phyloP scores from a whole-genome alignment of 495 filamentous ascomycete genomes.

The Penicillium nucicola region DNA sequence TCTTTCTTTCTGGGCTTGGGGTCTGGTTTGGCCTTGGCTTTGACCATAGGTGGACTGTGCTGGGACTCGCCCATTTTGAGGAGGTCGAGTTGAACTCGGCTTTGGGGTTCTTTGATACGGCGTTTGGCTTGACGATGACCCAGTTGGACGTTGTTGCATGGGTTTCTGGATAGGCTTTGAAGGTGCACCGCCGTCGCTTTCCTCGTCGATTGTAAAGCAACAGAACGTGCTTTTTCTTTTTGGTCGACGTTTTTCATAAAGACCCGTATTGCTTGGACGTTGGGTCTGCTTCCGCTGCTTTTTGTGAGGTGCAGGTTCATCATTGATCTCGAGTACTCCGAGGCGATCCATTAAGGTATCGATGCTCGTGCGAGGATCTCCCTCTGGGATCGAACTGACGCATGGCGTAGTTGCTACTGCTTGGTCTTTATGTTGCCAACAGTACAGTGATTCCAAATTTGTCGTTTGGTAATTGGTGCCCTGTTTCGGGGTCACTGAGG shows the following conservation, averaged over 20 bases:
- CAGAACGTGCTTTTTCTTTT: constrained; percentile 27
- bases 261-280: constrained; percentile 10
- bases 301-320: constrained; percentile 11
- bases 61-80: constrained; percentile 3
- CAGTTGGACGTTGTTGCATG: constrained; percentile 15
- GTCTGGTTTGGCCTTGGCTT: constrained; percentile 8
- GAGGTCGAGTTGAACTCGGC: constrained; percentile 3
- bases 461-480: constrained; percentile 31
- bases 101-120: constrained; percentile 1
- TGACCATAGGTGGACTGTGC: constrained; percentile 4
- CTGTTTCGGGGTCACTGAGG: constrained; percentile 33
- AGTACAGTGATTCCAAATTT: constrained; percentile 62
- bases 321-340: constrained; percentile 64
- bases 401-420: constrained; percentile 3
- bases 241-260: constrained; percentile 17
- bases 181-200: constrained; percentile 14
- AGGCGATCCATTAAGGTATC: constrained; percentile 79
- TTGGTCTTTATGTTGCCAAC: constrained; percentile 94
- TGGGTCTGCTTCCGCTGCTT: constrained; percentile 10
- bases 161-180: constrained; percentile 12
- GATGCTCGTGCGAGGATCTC: constrained; percentile 67
- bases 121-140: constrained; percentile 9
- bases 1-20: constrained; percentile 5
- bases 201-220: constrained; percentile 33
- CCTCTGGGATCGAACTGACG: constrained; percentile 13